Evolutionary conservation across 306 rosid genomes (phyloP).

Genomic region (Ceratonia siliqua): DNA sequence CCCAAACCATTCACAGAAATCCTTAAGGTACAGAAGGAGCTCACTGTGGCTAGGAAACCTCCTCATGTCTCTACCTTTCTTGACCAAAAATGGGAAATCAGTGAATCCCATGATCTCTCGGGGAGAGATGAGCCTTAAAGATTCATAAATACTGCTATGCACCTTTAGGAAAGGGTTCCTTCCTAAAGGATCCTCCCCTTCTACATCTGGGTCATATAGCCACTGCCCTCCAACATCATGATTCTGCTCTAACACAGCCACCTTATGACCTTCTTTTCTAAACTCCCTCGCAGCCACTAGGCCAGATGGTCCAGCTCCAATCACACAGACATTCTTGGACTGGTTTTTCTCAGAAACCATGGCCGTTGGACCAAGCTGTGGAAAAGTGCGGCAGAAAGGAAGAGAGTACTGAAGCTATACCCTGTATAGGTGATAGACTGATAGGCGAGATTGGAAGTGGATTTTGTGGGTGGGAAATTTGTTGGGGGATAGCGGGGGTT

Average conservation of each 20-base stretch:
- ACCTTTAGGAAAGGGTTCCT: conserved; percentile 49
- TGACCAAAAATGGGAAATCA: conserved; percentile 72
- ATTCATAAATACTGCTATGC: conserved; percentile 68
- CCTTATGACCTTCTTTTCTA: conserved; percentile 73
- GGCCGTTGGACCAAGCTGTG: background rate
- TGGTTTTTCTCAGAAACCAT: conserved; percentile 59
- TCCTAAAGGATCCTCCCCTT: conserved; percentile 69
- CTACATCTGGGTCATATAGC: conserved; percentile 68
- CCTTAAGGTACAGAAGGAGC: conserved; percentile 59
- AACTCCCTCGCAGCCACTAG: conserved; percentile 81
- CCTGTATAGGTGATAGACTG: background rate
- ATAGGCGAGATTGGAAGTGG: background rate
- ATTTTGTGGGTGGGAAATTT: no score
- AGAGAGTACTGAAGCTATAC: background rate
- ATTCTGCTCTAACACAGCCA: conserved; percentile 68
- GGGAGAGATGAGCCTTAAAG: conserved; percentile 70
- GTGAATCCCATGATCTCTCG: conserved; percentile 83
- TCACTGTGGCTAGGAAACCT: conserved; percentile 85
- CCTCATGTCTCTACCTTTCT: conserved; percentile 74
- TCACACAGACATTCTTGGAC: conserved; percentile 66
- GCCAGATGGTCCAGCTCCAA: conserved; percentile 90
- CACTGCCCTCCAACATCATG: conserved; percentile 92
- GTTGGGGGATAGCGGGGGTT: no score
- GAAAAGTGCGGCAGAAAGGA: background rate
- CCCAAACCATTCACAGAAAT: conserved; percentile 69